phyloP scores from a whole-genome alignment of 2,329 filamentous ascomycete genomes.

The Botrytis porri region DNA sequence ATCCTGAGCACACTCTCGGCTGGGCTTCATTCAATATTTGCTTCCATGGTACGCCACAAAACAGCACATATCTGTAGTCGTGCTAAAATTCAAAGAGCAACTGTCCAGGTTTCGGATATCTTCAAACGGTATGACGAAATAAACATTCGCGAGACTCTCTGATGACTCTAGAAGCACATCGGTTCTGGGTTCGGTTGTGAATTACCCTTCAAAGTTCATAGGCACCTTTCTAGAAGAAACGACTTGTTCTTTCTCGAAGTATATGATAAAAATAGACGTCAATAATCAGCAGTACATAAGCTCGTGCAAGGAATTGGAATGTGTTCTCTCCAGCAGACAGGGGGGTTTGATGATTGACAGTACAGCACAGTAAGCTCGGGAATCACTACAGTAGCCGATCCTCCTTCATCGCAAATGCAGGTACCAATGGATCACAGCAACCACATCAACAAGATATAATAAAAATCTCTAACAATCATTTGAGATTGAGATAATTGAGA shows the following conservation, averaged over 20 bases:
- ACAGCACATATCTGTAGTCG: not conserved
- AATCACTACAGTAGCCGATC: not conserved
- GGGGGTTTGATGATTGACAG: not conserved
- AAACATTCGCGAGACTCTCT: not conserved
- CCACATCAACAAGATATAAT: not conserved
- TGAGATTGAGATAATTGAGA: not conserved
- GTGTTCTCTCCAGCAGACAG: not conserved
- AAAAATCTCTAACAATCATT: not conserved
- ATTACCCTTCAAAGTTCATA: not conserved
- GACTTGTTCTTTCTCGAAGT: not conserved
- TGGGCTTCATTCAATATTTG: not conserved
- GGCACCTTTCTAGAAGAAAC: not conserved
- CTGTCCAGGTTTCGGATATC: too few relatives aligned
- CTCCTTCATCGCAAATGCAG: conserved; percentile 18
- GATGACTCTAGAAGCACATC: too few relatives aligned
- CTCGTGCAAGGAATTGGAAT: not conserved
- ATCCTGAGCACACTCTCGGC: not conserved
- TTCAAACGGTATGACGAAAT: not conserved
- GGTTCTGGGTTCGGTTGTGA: not conserved
- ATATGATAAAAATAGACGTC: conserved; percentile 3
- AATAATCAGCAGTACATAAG: conserved; percentile 2
- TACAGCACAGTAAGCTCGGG: conserved; percentile 17
- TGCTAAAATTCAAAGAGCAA: not conserved
- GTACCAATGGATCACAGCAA: not conserved
- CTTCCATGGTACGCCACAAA: not conserved